A percentile compares a stretch with the other conserved stretches of the same genome.
Conservation (phyloP, 192 early-diverging fungal species). For the Coemansia sp. region DNA sequence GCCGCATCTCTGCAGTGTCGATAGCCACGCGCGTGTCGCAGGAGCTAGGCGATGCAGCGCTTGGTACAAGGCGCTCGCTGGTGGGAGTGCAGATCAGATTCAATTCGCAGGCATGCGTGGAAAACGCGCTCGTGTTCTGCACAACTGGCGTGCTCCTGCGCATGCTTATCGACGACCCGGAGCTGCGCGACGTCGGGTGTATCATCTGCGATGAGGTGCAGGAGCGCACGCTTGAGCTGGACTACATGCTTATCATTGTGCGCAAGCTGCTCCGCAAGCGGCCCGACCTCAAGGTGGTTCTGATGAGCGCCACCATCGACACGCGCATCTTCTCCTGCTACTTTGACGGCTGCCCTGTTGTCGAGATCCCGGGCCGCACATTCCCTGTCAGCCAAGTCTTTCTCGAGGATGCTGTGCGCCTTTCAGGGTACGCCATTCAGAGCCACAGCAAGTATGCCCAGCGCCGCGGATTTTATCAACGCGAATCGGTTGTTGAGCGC, state of each 20-base stretch:
- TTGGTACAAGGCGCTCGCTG: constrained; percentile 18
- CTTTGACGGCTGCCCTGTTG: constrained; percentile 66
- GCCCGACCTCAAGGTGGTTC: constrained; percentile 64
- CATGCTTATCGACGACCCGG: constrained; percentile 41
- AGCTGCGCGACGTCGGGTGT: constrained; percentile 20
- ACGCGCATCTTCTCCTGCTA: constrained; percentile 75
- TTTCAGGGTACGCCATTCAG: constrained; percentile 14
- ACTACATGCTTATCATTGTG: constrained; percentile 78
- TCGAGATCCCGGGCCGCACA: constrained; percentile 72
- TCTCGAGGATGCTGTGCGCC: constrained; percentile 29
- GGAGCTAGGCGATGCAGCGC: constrained; percentile 55
- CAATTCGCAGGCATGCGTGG: constrained; percentile 53
- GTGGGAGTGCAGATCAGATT: constrained; percentile 65
- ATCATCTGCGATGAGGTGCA: constrained; percentile 89
- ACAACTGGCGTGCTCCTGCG: constrained; percentile 67
- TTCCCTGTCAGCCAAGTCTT: constrained; percentile 65
- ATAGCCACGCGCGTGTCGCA: constrained; percentile 62
- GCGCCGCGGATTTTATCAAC: neutral
- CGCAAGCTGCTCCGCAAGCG: constrained; percentile 66
- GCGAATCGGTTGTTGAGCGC: constrained; percentile 15
- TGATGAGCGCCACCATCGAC: constrained; percentile 93
- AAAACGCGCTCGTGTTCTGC: constrained; percentile 68
- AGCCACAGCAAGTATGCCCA: constrained; percentile 2
- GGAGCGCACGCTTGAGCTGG: constrained; percentile 75
- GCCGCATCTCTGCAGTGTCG: constrained; percentile 72